Percentiles rank a stretch among this genome's conserved stretches.
Conservation (phyloP, 208 protist genomes). For the Trypanosoma melophagium region DNA sequence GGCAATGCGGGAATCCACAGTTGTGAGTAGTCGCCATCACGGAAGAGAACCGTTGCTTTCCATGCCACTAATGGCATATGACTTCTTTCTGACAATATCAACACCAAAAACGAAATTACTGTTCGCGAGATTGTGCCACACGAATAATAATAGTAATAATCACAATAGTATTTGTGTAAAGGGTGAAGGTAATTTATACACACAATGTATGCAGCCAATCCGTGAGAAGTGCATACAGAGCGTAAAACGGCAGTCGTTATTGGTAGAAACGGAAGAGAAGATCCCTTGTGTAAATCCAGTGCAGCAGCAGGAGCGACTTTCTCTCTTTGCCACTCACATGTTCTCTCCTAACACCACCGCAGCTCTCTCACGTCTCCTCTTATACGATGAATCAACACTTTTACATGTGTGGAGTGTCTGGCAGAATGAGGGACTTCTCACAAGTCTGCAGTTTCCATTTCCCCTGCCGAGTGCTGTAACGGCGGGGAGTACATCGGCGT, state of each 20-base stretch:
- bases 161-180: background rate
- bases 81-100: slow-evolving; percentile 22
- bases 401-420: slow-evolving; percentile 43
- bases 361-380: slow-evolving; percentile 52
- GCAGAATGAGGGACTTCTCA: slow-evolving; percentile 23
- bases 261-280: background rate
- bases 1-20: background rate
- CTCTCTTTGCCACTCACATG: slow-evolving; percentile 47
- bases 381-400: slow-evolving; percentile 43
- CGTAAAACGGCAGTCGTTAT: background rate
- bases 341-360: slow-evolving; percentile 49
- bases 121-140: slow-evolving; percentile 19
- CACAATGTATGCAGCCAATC: slow-evolving; percentile 21
- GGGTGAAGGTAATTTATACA: slow-evolving; percentile 8
- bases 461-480: slow-evolving; percentile 49
- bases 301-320: slow-evolving; percentile 54
- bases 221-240: slow-evolving; percentile 8
- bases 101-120: slow-evolving; percentile 12
- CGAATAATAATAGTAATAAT: background rate
- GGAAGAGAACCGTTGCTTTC: background rate
- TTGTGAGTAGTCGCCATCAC: background rate
- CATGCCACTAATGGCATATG: slow-evolving; percentile 21
- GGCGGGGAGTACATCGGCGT: slow-evolving; percentile 18
- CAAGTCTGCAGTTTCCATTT: slow-evolving; percentile 54
- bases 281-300: slow-evolving; percentile 35